phyloP scores from a whole-genome alignment of 2,329 filamentous ascomycete species.

The Colletotrichum limetticola region DNA sequence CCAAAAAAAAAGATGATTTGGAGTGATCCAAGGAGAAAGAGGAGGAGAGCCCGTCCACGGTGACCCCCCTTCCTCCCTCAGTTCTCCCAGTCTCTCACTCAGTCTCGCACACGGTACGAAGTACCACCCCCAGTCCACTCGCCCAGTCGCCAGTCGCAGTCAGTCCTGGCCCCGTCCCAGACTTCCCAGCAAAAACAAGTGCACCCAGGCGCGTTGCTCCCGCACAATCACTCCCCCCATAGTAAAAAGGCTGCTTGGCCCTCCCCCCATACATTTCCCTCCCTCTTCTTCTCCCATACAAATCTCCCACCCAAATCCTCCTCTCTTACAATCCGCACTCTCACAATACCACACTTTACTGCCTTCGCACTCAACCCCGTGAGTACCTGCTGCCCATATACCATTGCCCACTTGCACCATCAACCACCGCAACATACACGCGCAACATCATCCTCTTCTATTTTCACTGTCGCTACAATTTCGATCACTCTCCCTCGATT shows the following conservation, averaged over 20 bases:
- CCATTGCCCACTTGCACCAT: constrained; percentile 40
- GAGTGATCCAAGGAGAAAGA: constrained; percentile 15
- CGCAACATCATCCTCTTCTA: neutral
- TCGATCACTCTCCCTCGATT: neutral
- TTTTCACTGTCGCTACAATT: neutral
- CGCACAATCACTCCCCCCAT: constrained; percentile 71
- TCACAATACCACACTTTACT: constrained; percentile 55
- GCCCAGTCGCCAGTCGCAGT: constrained; percentile 39
- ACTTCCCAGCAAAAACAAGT: constrained; percentile 41
- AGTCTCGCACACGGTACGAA: neutral
- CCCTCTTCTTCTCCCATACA: constrained; percentile 71
- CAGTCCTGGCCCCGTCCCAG: constrained; percentile 27
- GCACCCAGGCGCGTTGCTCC: constrained; percentile 48
- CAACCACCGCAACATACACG: constrained; percentile 51
- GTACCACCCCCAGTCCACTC: constrained; percentile 40
- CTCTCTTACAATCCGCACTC: constrained; percentile 61
- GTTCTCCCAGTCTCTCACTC: too few species aligned
- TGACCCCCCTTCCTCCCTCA: constrained; percentile 3
- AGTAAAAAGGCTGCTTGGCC: constrained; percentile 72
- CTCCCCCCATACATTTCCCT: constrained; percentile 65
- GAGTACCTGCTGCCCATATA: constrained; percentile 60
- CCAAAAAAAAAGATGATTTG: neutral
- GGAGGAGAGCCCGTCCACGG: constrained; percentile 5
- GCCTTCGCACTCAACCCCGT: constrained; percentile 47
- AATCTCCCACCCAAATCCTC: constrained; percentile 64